Conservation (phyloP, 306 rosid species). For the Castanea crenata region DNA sequence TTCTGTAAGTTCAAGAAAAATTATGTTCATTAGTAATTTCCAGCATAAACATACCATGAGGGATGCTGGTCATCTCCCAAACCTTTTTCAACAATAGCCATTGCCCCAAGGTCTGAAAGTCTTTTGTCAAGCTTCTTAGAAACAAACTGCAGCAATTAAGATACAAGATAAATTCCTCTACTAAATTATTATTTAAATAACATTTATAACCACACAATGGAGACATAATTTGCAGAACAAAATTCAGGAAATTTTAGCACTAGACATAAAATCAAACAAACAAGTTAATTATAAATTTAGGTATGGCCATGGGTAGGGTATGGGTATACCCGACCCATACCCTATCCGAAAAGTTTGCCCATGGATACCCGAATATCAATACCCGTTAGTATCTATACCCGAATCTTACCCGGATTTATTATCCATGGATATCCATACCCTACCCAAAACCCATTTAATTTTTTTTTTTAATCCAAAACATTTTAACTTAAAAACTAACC, state of each 20-base stretch:
- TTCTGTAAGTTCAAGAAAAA: constrained; percentile 20
- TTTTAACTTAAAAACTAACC: too few relatives aligned
- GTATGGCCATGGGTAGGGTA: too few relatives aligned
- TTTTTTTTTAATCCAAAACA: too few relatives aligned
- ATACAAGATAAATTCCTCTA: neutral
- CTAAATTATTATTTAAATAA: neutral
- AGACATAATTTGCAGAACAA: neutral
- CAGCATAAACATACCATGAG: constrained; percentile 61
- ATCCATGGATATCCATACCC: too few relatives aligned
- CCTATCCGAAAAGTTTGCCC: too few relatives aligned
- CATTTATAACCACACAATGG: neutral
- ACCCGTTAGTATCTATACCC: too few relatives aligned
- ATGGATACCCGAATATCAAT: too few relatives aligned
- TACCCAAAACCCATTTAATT: too few relatives aligned
- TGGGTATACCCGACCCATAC: too few relatives aligned
- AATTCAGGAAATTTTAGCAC: neutral
- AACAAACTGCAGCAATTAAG: constrained; percentile 60
- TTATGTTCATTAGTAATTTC: neutral
- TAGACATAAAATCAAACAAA: neutral
- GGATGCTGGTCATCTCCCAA: constrained; percentile 97
- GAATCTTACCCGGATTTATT: too few relatives aligned
- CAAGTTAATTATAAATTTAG: neutral
- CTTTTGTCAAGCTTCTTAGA: constrained; percentile 95
- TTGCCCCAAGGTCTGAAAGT: constrained; percentile 79
- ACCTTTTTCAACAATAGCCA: constrained; percentile 64